A percentile compares a stretch with the other conserved stretches of the same genome.
Evolutionary conservation across 164 flowering plant genomes (phyloP).

Genomic region (Stephania yunnanensis): DNA sequence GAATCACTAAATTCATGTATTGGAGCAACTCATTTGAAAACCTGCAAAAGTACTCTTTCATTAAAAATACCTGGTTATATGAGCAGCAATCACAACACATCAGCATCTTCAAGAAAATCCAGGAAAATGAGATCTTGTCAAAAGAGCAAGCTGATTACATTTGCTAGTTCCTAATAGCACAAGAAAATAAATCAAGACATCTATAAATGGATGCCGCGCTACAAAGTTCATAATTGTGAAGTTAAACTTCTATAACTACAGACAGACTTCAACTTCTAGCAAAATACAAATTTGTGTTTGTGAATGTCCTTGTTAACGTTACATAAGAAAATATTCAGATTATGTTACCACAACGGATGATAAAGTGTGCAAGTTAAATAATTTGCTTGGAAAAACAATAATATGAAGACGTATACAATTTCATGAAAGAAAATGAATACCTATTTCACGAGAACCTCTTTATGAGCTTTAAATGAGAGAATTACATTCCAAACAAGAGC

Average conservation of each 20-base stretch:
- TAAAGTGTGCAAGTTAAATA: not conserved
- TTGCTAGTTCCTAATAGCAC: not conserved
- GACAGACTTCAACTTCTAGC: no score
- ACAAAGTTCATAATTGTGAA: not conserved
- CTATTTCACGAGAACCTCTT: slow-evolving; percentile 58
- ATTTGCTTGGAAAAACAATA: not conserved
- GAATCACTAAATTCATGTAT: not conserved
- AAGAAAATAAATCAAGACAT: not conserved
- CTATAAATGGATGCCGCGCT: not conserved
- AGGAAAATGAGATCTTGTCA: not conserved
- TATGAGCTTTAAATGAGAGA: slow-evolving; percentile 91
- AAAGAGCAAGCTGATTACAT: not conserved
- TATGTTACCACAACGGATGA: not conserved
- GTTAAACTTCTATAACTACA: not conserved
- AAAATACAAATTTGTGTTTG: no score
- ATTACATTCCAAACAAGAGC: slow-evolving; percentile 89
- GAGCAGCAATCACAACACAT: not conserved
- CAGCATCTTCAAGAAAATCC: not conserved
- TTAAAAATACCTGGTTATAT: not conserved
- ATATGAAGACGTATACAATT: not conserved
- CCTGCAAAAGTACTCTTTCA: not conserved
- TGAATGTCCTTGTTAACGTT: no score
- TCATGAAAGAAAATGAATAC: slow-evolving; percentile 14
- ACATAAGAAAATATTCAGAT: not conserved
- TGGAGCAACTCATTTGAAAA: not conserved